A percentile compares a stretch with the other conserved stretches of the same genome.
phyloP scores from a whole-genome alignment of 192 early-diverging fungal species.

The Coemansia reversa region DNA sequence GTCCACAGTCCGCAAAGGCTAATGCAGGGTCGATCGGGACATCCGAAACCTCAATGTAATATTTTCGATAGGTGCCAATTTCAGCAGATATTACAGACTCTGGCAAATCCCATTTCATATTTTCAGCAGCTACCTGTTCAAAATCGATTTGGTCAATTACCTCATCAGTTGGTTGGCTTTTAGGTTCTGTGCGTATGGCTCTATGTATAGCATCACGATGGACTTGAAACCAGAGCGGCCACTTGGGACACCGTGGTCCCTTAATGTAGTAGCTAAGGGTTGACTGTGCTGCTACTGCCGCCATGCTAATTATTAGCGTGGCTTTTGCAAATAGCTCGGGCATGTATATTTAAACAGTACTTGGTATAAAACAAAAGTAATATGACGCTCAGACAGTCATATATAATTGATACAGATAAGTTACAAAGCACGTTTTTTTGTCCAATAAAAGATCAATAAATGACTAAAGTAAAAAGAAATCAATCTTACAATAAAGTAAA shows the following conservation, averaged over 20 bases:
- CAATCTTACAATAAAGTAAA: not conserved
- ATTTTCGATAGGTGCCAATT: slow-evolving; percentile 19
- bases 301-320: slow-evolving; percentile 11
- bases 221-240: slow-evolving; percentile 45
- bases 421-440: not conserved
- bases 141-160: slow-evolving; percentile 45
- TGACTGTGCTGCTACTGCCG: slow-evolving; percentile 16
- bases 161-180: slow-evolving; percentile 17
- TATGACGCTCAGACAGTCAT: not conserved
- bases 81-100: slow-evolving; percentile 8
- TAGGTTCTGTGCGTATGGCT: not conserved
- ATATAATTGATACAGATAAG: too few species aligned
- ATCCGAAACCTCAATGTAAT: slow-evolving; percentile 11
- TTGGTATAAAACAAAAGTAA: slow-evolving; percentile 1
- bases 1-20: slow-evolving; percentile 24
- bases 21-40: slow-evolving; percentile 18
- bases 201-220: slow-evolving; percentile 30
- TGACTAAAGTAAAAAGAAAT: not conserved
- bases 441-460: not conserved
- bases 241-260: slow-evolving; percentile 38
- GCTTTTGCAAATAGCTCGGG: slow-evolving; percentile 25
- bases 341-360: slow-evolving; percentile 4
- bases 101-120: slow-evolving; percentile 22
- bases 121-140: slow-evolving; percentile 12
- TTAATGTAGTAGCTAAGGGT: slow-evolving; percentile 39